A percentile compares a stretch with the other conserved stretches of the same genome.
Conservation (phyloP, 1,284 basidiomycete genomes). For the Sporisorium sorghi region DNA sequence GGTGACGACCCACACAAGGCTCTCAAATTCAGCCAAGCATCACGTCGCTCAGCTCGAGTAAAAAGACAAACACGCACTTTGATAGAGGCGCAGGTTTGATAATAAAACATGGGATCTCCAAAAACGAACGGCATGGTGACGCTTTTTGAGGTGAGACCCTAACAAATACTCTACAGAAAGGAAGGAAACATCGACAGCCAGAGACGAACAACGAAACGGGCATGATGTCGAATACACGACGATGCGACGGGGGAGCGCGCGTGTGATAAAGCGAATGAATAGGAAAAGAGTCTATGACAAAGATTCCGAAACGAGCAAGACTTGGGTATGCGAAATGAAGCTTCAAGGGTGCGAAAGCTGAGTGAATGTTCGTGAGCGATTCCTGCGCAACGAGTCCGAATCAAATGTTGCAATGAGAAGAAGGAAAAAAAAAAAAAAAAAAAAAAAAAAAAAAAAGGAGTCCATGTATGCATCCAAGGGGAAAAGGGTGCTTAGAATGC, state of each 20-base stretch:
- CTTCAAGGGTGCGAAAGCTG: conserved; percentile 2
- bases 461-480: conserved; percentile 13
- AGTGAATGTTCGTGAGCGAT: conserved; percentile 8
- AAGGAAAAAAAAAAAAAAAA: too few species aligned
- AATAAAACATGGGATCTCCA: background rate
- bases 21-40: too few species aligned
- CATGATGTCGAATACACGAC: background rate
- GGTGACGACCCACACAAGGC: background rate
- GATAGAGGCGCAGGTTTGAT: background rate
- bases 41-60: too few species aligned
- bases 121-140: conserved; percentile 20
- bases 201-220: background rate
- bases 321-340: conserved; percentile 10
- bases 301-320: background rate
- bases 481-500: conserved; percentile 18
- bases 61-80: background rate
- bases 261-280: background rate
- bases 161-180: conserved; percentile 25
- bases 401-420: background rate
- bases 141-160: conserved; percentile 7
- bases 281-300: conserved; percentile 4
- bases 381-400: conserved; percentile 6
- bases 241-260: background rate
- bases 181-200: conserved; percentile 1
- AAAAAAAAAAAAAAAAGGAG: too few species aligned